Evolutionary conservation across 305 asterid genomes (phyloP), one percentile per base, ranked within the genome.

Genomic region (Fraxinus latifolia): DNA sequence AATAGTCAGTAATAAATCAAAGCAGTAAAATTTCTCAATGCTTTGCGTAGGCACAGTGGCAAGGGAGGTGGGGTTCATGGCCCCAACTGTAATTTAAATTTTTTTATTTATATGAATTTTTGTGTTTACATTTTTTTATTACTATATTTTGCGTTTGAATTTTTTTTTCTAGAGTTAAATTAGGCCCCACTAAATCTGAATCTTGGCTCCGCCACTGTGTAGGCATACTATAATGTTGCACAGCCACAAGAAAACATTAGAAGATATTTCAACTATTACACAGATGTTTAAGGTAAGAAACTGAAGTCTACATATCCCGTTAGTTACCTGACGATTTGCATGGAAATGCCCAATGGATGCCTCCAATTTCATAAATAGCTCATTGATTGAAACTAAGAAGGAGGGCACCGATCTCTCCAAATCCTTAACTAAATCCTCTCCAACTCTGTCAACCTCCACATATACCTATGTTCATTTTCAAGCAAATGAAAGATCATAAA

Each of bases 311-410:
- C 73, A 50, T 55, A 79, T 80, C 25, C 15, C 15, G 23, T 71
- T 29, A 67, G 80, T 80, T 80, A 96, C 99, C 93, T 87, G 97
- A 70, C 91, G 91, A 84, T 83, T 87, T 81, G 96, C 94, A 86
- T 96, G 98, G 36, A 96, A 88, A 88, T 94, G 93, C 37, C 95
- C 94, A 76, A 94, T 94, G 75, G 99, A 92, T 58, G 95, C 93
- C 91, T 96, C 98, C 94, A 96, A 83, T 81, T 91, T 88, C 82
- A 90, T 73, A 86, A 96, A 96, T 77, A 92, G 68, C 77, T 90
- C 97, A 87, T 87, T 92, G 83, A 93, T 87, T 83, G 91, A 87
- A 78, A 90, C 88, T 90, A 96, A 90, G 53, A 94, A 85, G 6
- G 90, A 84, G 65, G 97, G 92, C 86, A 92, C 84, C 39, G 94